Evolutionary conservation across 208 protist species (phyloP).

Genomic region (Leishmania gerbilli): DNA sequence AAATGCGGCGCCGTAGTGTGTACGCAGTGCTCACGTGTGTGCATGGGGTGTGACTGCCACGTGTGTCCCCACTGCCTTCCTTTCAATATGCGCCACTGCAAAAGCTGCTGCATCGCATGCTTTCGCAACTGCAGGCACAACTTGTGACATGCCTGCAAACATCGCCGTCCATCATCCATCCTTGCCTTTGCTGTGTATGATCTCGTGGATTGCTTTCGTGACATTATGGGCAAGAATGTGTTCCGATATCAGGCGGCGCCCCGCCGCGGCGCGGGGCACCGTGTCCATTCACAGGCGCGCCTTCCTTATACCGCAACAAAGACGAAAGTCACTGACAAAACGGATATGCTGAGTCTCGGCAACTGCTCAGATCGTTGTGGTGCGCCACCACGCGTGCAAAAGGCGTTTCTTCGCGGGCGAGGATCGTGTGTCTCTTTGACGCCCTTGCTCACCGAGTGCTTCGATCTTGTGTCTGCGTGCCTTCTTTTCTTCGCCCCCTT

Average conservation of each 20-base stretch:
- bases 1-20: constrained; percentile 59
- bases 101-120: constrained; percentile 68
- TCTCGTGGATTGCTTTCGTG: neutral
- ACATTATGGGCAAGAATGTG: neutral
- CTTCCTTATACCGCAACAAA: neutral
- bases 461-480: neutral
- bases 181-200: neutral
- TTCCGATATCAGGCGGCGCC: neutral
- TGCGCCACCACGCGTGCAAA: neutral
- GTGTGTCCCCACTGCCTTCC: constrained; percentile 65
- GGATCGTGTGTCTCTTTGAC: neutral
- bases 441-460: neutral
- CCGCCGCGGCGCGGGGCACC: neutral
- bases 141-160: constrained; percentile 34
- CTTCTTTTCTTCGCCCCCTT: neutral
- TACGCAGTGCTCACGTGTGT: constrained; percentile 59
- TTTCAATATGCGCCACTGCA: constrained; percentile 68
- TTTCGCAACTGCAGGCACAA: constrained; percentile 51
- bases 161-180: neutral
- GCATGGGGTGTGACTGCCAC: constrained; percentile 63
- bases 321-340: neutral
- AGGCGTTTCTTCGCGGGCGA: neutral
- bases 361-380: neutral
- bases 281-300: neutral
- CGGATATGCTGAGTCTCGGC: neutral